Base-by-base conservation (phyloP, 352 stramenopile genomes). In the Phytophthora citricola region DNA sequence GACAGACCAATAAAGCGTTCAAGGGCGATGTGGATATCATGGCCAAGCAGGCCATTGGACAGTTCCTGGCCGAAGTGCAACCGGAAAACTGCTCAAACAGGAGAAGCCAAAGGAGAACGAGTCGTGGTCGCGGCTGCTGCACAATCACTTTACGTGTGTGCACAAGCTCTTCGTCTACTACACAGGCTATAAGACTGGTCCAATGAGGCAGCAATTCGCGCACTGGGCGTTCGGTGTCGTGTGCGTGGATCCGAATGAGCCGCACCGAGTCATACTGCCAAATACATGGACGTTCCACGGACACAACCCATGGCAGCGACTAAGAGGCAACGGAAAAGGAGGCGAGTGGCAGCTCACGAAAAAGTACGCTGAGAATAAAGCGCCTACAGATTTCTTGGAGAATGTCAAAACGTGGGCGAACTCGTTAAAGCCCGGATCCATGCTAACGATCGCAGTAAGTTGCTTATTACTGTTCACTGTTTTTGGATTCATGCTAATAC, bases 131-230 rank as follows among this genome's bases (percentile, higher is more conserved):
- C 76, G 68, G 22, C 91, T 87, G 55, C 76, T 91, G 59, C 78
- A 94, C 69, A 57, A 81, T 22, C 87, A 94, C 26, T 89, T 87
- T 74, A 88, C 76, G 44, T 86, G 78, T 53, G 83, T 94, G 60
- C 66, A 91, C 65, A 91, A 91, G 50, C 20, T 94, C 10, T 89
- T 94, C 27, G 87, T 94, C 26, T 89, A 92, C 54, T 94, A 94
- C 63, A 93, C 84, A 31, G 87, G 74, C 27, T 94, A 94, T 76
- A 89, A 88, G 69, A 94, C 87, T 0, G 82, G 83, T 3, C 49
- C 63, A 17, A 93, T 93, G 84, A 84, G 87, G 14, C 58, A 66
- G 31, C 58, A 85, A 39, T 88, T 77, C 17, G 68, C 81, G 14
- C 71, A 89, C 54, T 94, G 87, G 87, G 75, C 87, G 27, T 94